phyloP scores from a whole-genome alignment of 768 basidiomycete species.

The Suillus decipiens region DNA sequence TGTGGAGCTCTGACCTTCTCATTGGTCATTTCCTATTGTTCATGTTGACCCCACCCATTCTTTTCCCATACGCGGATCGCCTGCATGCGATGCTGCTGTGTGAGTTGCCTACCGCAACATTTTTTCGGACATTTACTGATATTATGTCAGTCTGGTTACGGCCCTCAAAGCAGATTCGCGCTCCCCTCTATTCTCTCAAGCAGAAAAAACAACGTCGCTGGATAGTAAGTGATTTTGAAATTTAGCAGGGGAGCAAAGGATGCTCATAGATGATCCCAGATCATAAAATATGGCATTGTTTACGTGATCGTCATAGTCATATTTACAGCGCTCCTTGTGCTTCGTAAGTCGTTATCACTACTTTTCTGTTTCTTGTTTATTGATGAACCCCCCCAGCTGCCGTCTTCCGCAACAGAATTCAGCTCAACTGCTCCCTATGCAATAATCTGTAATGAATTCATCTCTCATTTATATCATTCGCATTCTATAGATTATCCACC shows the following conservation, averaged over 20 bases:
- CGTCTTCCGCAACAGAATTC: conserved; percentile 59
- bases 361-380: conserved; percentile 16
- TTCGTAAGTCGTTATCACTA: conserved; percentile 58
- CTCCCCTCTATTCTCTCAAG: conserved; percentile 88
- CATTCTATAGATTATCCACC: conserved; percentile 32
- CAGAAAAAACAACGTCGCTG: conserved; percentile 87
- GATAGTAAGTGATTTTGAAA: conserved; percentile 59
- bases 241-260: conserved; percentile 6
- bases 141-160: conserved; percentile 80
- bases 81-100: conserved; percentile 90
- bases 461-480: conserved; percentile 22
- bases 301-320: conserved; percentile 68
- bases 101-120: conserved; percentile 42
- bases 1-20: conserved; percentile 95
- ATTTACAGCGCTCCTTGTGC: conserved; percentile 75
- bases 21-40: conserved; percentile 86
- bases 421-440: conserved; percentile 67
- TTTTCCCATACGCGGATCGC: conserved; percentile 90
- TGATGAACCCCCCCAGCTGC: conserved; percentile 44
- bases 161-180: conserved; percentile 91
- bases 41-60: conserved; percentile 84
- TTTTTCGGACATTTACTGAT: conserved; percentile 19
- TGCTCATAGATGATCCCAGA: conserved; percentile 41
- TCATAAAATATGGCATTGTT: conserved; percentile 80
- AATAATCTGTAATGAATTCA: conserved; percentile 55